phyloP scores from a whole-genome alignment of 2,329 filamentous ascomycete species.

The Diatrype stigma region DNA sequence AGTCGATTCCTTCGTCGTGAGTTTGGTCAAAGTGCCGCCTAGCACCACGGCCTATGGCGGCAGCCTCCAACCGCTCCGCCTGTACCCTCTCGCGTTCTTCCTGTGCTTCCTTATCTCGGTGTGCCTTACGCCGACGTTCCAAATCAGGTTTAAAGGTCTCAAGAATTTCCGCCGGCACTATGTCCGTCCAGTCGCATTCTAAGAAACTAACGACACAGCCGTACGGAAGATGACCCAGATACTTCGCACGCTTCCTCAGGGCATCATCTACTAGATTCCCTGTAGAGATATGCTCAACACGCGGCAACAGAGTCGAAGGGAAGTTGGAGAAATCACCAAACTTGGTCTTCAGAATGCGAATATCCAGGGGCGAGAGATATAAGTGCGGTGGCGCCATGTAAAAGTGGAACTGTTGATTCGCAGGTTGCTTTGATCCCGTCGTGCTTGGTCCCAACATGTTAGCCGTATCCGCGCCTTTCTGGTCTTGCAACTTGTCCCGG shows the following conservation, averaged over 20 bases:
- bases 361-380: conserved; percentile 86
- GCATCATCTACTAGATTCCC: conserved; percentile 85
- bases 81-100: conserved; percentile 83
- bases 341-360: conserved; percentile 84
- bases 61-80: conserved; percentile 75
- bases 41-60: conserved; percentile 56
- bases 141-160: conserved; percentile 73
- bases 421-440: conserved; percentile 23
- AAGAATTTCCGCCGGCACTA: conserved; percentile 72
- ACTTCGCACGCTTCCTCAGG: conserved; percentile 78
- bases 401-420: conserved; percentile 67
- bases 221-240: conserved; percentile 78
- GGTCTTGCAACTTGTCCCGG: conserved; percentile 65
- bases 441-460: conserved; percentile 17
- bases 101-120: conserved; percentile 76
- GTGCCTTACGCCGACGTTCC: conserved; percentile 68
- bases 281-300: conserved; percentile 84
- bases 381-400: conserved; percentile 85
- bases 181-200: conserved; percentile 93
- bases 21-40: conserved; percentile 34
- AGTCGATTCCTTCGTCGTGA: conserved; percentile 36
- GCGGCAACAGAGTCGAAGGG: conserved; percentile 78
- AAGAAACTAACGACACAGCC: conserved; percentile 90
- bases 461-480: conserved; percentile 28
- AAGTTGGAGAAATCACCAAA: conserved; percentile 81